Conservation (phyloP, 768 basidiomycete genomes). For the Macrolepiota fuliginosa region DNA sequence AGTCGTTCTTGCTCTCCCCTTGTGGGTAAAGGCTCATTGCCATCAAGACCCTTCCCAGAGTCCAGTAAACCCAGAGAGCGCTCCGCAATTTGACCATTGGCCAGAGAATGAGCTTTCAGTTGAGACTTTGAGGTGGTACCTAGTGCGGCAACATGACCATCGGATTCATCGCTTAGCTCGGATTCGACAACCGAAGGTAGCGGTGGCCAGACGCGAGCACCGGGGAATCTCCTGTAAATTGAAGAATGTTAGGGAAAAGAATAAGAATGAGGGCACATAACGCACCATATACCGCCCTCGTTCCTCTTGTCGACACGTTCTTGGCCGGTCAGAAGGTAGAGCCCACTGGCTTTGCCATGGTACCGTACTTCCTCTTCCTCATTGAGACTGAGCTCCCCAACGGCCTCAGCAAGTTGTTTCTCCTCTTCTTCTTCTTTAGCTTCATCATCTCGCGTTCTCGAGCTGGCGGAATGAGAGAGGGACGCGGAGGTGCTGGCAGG, state of each 20-base stretch:
- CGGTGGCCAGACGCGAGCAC: conserved; percentile 87
- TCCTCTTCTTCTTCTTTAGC: conserved; percentile 29
- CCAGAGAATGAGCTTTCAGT: not conserved
- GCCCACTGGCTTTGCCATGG: conserved; percentile 82
- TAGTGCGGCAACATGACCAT: not conserved
- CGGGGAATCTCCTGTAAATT: conserved; percentile 70
- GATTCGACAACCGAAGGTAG: conserved; percentile 31
- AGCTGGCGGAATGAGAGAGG: not conserved
- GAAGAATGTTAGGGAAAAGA: conserved; percentile 1
- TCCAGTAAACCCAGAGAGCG: not conserved
- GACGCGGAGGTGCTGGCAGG: conserved; percentile 11
- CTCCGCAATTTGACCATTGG: not conserved
- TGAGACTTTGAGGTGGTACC: not conserved
- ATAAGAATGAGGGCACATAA: conserved; percentile 16
- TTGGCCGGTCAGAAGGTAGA: conserved; percentile 67
- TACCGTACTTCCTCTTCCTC: conserved; percentile 85
- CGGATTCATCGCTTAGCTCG: conserved; percentile 28
- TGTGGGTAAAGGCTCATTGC: not conserved
- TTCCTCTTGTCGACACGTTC: conserved; percentile 63
- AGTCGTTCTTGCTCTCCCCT: conserved; percentile 50
- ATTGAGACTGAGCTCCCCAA: conserved; percentile 85
- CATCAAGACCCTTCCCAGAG: not conserved
- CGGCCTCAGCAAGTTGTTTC: conserved; percentile 57
- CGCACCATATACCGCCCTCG: conserved; percentile 74
- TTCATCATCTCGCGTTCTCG: conserved; percentile 3